Base-by-base conservation (phyloP, 352 stramenopile species). In the Globisporangium lucens region DNA sequence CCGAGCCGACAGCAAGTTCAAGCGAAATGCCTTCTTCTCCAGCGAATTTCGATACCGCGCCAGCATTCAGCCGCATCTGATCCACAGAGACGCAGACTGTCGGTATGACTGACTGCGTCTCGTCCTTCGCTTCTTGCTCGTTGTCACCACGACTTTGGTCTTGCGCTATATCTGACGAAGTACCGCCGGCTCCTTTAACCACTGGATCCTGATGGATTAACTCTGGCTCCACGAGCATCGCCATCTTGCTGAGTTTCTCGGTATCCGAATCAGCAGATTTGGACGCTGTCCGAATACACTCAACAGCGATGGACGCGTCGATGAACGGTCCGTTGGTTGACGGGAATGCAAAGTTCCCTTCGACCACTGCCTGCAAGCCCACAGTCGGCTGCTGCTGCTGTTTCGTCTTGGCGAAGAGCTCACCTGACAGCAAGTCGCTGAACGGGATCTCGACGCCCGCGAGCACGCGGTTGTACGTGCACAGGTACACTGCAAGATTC, bases 391-490 rank as follows among this genome's bases (percentile, higher is more conserved):
- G 41, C 56, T 49, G 41, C 41, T 49, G 13, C 17, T 51, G 43
- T 12, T 29, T 66, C 7, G n/a, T 55, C 52, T 60, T 58, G 1
- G n/a, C 61, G 5, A 71, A 72, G 13, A 74, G 58, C 3, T 80
- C 65, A 10, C 73, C 67, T 17, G 61, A 49, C 6, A 89, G 46
- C 33, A 92, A 46, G 12, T 66, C 33, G 0, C 38, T 56, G 17
- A 92, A 61, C 2, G 80, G 72, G n/a, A 93, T 66, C n/a, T 91
- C 77, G 1, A 86, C 77, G 35, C 78, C 80, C 10, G 77, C 76
- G 13, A 95, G 63, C 10, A 95, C 79, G 10, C 67, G 67, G 38
- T 89, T 85, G 24, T 90, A 74, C 0, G 83, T 91, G 58, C 87
- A 95, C 60, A 94, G 61, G 68, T 89, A 95, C 30, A 95, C 71